These are phyloP conservation scores for Dorcoceras hygrometricum DNA, from an alignment of 257 asterid genomes.

Conservation along the genomic window DNA sequence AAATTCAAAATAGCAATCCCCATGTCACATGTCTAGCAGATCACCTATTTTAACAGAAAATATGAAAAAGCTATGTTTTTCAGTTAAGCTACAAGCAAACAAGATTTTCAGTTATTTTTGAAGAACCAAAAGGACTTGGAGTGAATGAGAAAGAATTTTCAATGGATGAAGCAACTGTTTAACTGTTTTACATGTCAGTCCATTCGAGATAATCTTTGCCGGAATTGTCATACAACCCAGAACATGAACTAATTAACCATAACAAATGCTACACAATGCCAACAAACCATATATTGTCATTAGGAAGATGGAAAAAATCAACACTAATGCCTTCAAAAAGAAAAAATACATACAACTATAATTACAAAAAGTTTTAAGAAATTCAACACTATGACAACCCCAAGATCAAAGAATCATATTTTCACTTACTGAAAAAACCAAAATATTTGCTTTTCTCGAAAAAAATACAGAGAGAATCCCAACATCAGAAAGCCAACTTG, in stretches of 20 bases:
- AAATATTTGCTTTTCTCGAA: background rate
- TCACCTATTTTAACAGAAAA: too few species aligned
- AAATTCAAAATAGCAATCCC: background rate
- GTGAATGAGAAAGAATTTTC: background rate
- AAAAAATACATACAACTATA: slow-evolving; percentile 1
- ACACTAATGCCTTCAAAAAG: background rate
- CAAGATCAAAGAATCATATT: background rate
- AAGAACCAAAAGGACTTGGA: background rate
- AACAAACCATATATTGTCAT: background rate
- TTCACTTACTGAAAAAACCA: background rate
- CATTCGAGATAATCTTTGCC: slow-evolving; percentile 7
- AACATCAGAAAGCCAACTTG: slow-evolving; percentile 8
- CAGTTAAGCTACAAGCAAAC: background rate
- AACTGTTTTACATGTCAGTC: slow-evolving; percentile 12
- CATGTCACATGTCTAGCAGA: slow-evolving; percentile 4
- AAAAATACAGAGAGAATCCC: slow-evolving; percentile 1
- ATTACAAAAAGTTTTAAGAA: background rate
- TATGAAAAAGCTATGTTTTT: background rate
- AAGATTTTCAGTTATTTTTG: too few species aligned
- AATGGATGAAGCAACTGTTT: background rate
- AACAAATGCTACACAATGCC: slow-evolving; percentile 11
- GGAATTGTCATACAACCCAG: slow-evolving; percentile 3
- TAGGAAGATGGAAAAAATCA: background rate
- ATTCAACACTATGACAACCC: background rate
- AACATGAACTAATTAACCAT: slow-evolving; percentile 4